A percentile compares a stretch with the other conserved stretches of the same genome.
phyloP scores from a whole-genome alignment of 2,329 filamentous ascomycete species.

The Alternaria sp. region DNA sequence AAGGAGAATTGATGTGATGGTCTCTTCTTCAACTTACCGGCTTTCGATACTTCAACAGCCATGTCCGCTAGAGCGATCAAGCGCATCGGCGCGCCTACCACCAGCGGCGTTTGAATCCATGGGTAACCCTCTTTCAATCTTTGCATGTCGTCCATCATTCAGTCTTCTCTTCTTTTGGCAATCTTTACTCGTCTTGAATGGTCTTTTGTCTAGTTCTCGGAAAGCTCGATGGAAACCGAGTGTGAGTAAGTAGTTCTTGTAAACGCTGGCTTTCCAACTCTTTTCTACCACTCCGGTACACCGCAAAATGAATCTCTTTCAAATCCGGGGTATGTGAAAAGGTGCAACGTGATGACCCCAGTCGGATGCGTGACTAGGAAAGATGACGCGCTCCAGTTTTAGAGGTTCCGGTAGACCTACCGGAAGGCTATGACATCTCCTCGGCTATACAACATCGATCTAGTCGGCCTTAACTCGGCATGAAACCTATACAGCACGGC shows the following conservation, averaged over 20 bases:
- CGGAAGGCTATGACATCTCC: not conserved
- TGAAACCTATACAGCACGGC: not conserved
- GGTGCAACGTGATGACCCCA: rapidly evolving
- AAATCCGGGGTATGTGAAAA: not conserved
- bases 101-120: conserved; percentile 64
- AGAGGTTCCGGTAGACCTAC: not conserved
- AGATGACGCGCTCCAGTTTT: not conserved
- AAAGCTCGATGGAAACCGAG: too few species aligned
- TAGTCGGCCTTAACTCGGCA: not conserved
- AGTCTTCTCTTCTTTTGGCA: not conserved
- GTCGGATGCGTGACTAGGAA: not conserved
- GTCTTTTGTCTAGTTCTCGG: too few species aligned
- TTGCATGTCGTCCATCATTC: conserved; percentile 13
- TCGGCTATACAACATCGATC: not conserved
- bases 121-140: conserved; percentile 56
- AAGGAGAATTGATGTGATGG: too few species aligned
- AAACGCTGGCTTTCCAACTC: not conserved
- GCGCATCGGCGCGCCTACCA: conserved; percentile 73
- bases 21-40: conserved; percentile 44
- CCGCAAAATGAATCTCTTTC: rapidly evolving
- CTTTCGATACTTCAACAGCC: conserved; percentile 65
- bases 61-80: conserved; percentile 63
- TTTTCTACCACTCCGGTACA: not conserved
- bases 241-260: not conserved
- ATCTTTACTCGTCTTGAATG: not conserved